Evolutionary conservation across 2,329 filamentous ascomycete species (phyloP).

Genomic region (Aspergillus clavatus): DNA sequence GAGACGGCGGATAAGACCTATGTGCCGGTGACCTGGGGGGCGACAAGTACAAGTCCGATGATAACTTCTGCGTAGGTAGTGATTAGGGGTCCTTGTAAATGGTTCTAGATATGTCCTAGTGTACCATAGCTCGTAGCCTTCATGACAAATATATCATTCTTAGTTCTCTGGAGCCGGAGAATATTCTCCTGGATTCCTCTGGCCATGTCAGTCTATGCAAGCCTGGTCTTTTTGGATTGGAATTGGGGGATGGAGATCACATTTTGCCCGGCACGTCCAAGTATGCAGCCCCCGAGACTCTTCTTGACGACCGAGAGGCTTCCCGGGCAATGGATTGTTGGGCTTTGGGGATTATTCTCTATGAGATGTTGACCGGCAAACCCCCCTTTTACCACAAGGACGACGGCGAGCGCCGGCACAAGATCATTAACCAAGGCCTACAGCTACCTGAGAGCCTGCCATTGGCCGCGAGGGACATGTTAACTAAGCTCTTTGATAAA

Average conservation of each 20-base stretch:
- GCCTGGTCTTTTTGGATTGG: slow-evolving; percentile 10
- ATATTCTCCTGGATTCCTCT: slow-evolving; percentile 14
- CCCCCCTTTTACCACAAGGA: slow-evolving; percentile 6
- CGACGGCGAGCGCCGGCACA: slow-evolving; percentile 1
- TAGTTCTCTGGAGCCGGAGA: slow-evolving; percentile 8
- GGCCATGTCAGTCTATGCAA: slow-evolving; percentile 15
- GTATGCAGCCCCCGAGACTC: slow-evolving; percentile 12
- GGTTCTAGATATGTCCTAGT: neutral
- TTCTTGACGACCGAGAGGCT: slow-evolving; percentile 6
- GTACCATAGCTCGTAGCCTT: slow-evolving; percentile 2
- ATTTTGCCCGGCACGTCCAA: slow-evolving; percentile 8
- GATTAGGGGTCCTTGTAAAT: neutral
- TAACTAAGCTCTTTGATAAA: slow-evolving; percentile 7
- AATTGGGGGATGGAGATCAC: slow-evolving; percentile 4
- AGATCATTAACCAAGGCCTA: slow-evolving; percentile 1
- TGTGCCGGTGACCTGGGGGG: neutral
- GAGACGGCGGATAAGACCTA: neutral
- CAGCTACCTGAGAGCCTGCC: slow-evolving; percentile 3
- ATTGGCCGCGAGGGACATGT: slow-evolving; percentile 1
- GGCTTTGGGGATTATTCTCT: slow-evolving; percentile 11
- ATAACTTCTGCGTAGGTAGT: neutral
- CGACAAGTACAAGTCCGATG: neutral
- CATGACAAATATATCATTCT: slow-evolving; percentile 13
- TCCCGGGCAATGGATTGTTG: slow-evolving; percentile 11
- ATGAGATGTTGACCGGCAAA: slow-evolving; percentile 7